Conservation (phyloP, 345 rosid species). For the Cardiospermum halicacabum region DNA sequence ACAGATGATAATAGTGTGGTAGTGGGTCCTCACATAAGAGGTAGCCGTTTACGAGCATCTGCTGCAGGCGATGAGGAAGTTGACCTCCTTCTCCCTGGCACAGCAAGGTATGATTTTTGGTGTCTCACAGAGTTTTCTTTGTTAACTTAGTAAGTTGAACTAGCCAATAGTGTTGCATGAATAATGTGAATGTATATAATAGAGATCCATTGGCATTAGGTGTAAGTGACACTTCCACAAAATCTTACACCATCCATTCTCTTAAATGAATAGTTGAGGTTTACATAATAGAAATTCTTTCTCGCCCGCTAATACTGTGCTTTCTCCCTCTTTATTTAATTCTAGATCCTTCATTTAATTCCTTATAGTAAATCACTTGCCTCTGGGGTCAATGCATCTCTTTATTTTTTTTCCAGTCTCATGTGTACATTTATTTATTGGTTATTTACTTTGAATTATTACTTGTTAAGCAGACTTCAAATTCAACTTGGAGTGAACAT, state of each 20-base stretch:
- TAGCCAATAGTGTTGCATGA: neutral
- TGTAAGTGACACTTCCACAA: too few relatives aligned
- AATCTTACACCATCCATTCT: too few relatives aligned
- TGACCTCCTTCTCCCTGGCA: slow-evolving; percentile 97
- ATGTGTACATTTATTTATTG: neutral
- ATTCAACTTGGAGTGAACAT: slow-evolving; percentile 96
- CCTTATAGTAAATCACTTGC: too few relatives aligned
- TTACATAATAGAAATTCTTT: too few relatives aligned
- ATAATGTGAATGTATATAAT: neutral
- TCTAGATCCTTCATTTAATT: too few relatives aligned
- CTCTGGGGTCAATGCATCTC: too few relatives aligned
- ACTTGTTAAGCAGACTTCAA: slow-evolving; percentile 54
- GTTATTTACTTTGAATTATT: neutral
- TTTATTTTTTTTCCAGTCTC: too few relatives aligned
- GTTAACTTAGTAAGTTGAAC: neutral
- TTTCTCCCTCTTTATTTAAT: too few relatives aligned
- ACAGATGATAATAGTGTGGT: slow-evolving; percentile 57
- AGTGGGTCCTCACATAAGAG: slow-evolving; percentile 87
- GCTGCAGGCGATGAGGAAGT: slow-evolving; percentile 90
- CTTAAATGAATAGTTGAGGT: too few relatives aligned
- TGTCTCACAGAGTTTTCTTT: slow-evolving; percentile 4
- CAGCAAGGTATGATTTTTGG: slow-evolving; percentile 68
- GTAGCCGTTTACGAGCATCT: slow-evolving; percentile 80
- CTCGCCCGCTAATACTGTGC: too few relatives aligned
- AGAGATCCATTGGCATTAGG: too few relatives aligned